phyloP scores from a whole-genome alignment of 495 filamentous ascomycete genomes.

The Annulohypoxylon bovei region DNA sequence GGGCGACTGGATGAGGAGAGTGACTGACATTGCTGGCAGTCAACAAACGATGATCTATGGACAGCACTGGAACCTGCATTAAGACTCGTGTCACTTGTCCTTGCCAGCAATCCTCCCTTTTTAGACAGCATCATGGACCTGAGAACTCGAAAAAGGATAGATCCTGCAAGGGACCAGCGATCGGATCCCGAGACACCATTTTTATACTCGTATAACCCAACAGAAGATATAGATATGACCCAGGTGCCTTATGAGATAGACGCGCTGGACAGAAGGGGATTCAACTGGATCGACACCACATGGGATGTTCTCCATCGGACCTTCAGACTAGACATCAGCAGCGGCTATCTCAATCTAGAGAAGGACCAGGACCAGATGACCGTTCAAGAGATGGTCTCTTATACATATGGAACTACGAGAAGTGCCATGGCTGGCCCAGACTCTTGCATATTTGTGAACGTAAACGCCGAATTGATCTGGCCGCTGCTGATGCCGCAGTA shows the following conservation, averaged over 20 bases:
- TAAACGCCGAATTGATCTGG: constrained; percentile 48
- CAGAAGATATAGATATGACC: not conserved
- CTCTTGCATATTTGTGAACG: not conserved
- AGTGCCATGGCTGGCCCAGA: not conserved
- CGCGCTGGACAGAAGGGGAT: constrained; percentile 7
- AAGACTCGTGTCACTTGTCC: constrained; percentile 38
- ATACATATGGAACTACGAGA: not conserved
- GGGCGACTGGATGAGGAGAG: not conserved
- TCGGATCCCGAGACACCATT: not conserved
- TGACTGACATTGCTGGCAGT: constrained; percentile 17
- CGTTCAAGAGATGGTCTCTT: not conserved
- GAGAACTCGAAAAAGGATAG: constrained; percentile 28
- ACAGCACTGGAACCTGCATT: constrained; percentile 48
- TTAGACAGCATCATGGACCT: constrained; percentile 36
- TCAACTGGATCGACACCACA: constrained; percentile 22
- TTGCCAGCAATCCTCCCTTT: constrained; percentile 27
- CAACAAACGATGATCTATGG: constrained; percentile 46
- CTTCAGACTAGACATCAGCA: constrained; percentile 17
- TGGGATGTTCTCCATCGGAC: not conserved
- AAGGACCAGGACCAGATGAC: not conserved
- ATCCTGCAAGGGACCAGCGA: not conserved
- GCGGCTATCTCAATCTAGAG: not conserved
- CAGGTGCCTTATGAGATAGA: constrained; percentile 1
- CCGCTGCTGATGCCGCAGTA: constrained; percentile 46
- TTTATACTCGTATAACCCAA: constrained; percentile 6